phyloP scores from a whole-genome alignment of 371 early-diverging fungal genomes.

The Mucor circinelloides region DNA sequence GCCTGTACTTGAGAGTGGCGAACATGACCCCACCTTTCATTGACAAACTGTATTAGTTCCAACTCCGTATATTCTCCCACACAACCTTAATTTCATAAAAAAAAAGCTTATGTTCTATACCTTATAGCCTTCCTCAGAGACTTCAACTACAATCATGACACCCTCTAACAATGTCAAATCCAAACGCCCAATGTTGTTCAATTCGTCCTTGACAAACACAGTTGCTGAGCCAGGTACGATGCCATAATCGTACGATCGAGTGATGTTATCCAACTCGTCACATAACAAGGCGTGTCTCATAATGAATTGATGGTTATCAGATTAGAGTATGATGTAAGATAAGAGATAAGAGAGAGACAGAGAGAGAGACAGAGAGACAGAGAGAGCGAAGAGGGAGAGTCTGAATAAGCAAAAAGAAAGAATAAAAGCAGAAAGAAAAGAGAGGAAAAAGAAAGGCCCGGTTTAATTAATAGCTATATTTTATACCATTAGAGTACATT shows the following conservation, averaged over 20 bases:
- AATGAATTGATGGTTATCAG: not conserved
- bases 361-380: not conserved
- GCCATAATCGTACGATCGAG: conserved; percentile 44
- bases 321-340: not conserved
- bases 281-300: conserved; percentile 15
- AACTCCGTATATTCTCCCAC: conserved; percentile 1
- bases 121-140: conserved; percentile 39
- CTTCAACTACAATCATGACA: conserved; percentile 43
- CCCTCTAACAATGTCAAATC: conserved; percentile 47
- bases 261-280: conserved; percentile 26
- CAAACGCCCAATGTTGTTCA: conserved; percentile 32
- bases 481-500: not conserved
- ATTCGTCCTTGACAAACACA: conserved; percentile 42
- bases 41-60: not conserved
- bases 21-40: conserved; percentile 34
- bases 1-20: conserved; percentile 25
- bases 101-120: conserved; percentile 13
- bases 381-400: not conserved
- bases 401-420: not conserved
- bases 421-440: not conserved
- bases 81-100: not conserved
- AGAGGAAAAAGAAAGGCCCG: not conserved
- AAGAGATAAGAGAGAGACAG: not conserved
- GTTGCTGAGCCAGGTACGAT: conserved; percentile 53
- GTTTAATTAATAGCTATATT: not conserved